Percentiles rank a stretch among this genome's conserved stretches.
phyloP scores from a whole-genome alignment of 192 early-diverging fungal genomes.

The Coemansia sp. region DNA sequence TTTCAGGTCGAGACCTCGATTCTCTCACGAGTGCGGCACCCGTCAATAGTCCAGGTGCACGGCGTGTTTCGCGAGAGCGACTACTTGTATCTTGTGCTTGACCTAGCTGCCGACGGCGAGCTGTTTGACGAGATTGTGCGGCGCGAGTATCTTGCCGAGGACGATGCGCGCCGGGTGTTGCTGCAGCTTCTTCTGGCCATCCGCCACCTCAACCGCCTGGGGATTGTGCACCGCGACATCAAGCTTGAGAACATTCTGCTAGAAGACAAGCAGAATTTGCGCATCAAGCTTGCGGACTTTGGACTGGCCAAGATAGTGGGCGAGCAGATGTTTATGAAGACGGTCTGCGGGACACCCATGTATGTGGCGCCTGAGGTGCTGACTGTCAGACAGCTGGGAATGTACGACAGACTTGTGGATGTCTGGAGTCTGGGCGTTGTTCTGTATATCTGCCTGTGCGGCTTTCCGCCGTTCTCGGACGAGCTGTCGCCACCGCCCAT shows the following conservation, averaged over 20 bases:
- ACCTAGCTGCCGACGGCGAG: slow-evolving; percentile 81
- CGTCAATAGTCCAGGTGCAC: slow-evolving; percentile 49
- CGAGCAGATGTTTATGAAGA: slow-evolving; percentile 67
- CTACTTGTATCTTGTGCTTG: slow-evolving; percentile 53
- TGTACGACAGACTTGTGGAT: slow-evolving; percentile 77
- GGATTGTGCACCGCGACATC: slow-evolving; percentile 75
- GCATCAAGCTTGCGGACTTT: slow-evolving; percentile 94
- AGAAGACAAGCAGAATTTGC: slow-evolving; percentile 56
- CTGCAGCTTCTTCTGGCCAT: slow-evolving; percentile 78
- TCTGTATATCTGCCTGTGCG: slow-evolving; percentile 89
- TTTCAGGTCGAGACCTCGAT: slow-evolving; percentile 51
- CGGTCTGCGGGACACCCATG: slow-evolving; percentile 91
- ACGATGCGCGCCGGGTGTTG: slow-evolving; percentile 75
- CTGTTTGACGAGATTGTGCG: slow-evolving; percentile 90
- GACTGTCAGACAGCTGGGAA: slow-evolving; percentile 66
- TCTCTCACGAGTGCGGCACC: slow-evolving; percentile 51
- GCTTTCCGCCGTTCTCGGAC: slow-evolving; percentile 81
- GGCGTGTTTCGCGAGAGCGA: slow-evolving; percentile 54
- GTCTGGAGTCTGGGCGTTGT: slow-evolving; percentile 96
- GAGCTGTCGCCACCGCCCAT: slow-evolving; percentile 62
- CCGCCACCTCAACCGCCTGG: slow-evolving; percentile 65
- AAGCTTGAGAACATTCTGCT: slow-evolving; percentile 83
- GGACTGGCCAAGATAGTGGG: slow-evolving; percentile 86
- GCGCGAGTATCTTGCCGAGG: slow-evolving; percentile 71
- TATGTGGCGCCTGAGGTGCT: slow-evolving; percentile 93